phyloP scores from a whole-genome alignment of 2,329 filamentous ascomycete species.

The Emmonsia crescens region DNA sequence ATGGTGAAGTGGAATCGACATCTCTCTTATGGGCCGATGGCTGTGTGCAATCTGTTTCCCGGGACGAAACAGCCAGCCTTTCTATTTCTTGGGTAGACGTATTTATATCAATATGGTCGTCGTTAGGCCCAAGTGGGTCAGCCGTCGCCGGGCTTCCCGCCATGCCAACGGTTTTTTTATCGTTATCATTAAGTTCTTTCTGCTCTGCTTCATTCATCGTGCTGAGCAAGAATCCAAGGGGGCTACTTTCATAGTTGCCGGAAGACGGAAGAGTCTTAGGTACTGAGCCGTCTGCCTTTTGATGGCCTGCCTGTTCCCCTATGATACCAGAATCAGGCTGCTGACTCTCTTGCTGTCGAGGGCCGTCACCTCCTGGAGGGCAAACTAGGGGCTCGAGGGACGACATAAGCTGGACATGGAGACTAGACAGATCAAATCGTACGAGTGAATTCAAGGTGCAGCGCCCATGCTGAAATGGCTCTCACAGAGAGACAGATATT shows the following conservation, averaged over 20 bases:
- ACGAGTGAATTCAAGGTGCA: neutral
- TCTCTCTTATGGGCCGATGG: conserved; percentile 4
- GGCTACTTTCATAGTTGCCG: neutral
- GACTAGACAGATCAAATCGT: neutral
- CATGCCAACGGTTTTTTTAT: neutral
- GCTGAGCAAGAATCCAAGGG: conserved; percentile 3
- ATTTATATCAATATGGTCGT: neutral
- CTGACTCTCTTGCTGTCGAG: conserved; percentile 1
- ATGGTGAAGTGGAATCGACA: conserved; percentile 28
- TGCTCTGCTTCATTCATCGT: conserved; percentile 3
- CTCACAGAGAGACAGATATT: neutral
- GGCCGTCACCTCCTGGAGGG: neutral
- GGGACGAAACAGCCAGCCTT: conserved; percentile 6
- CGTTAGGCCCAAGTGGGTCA: neutral
- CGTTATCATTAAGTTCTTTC: neutral
- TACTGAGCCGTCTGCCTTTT: neutral
- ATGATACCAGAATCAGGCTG: neutral
- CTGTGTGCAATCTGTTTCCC: neutral
- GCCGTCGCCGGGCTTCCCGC: neutral
- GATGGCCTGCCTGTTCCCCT: neutral
- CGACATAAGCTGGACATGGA: conserved; percentile 12
- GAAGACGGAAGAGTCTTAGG: conserved; percentile 11
- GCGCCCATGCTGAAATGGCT: conserved; percentile 2
- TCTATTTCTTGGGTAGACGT: conserved; percentile 2
- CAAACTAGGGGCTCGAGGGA: conserved; percentile 2